Conservation (phyloP, 75 land plant species). For the Cryptomeria japonica region DNA sequence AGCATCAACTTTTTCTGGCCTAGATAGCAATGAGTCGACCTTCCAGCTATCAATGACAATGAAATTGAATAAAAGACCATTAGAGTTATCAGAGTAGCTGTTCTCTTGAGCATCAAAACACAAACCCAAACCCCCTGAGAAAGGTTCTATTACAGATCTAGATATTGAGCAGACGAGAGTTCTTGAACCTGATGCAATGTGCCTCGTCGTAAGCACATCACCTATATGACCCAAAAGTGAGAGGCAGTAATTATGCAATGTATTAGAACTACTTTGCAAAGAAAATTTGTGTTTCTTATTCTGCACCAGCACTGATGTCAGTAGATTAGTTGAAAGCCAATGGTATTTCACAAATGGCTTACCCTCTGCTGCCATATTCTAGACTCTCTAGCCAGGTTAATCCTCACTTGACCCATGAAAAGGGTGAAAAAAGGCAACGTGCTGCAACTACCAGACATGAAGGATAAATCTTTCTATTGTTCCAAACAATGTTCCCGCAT, state of each 20-base stretch:
- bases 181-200: not conserved
- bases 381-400: not conserved
- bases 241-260: conserved; percentile 8
- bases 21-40: not conserved
- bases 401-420: conserved; percentile 6
- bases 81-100: conserved; percentile 2
- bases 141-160: not conserved
- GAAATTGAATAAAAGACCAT: not conserved
- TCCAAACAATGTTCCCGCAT: conserved; percentile 1
- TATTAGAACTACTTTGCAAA: not conserved
- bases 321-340: not conserved
- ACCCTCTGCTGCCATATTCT: conserved; percentile 8
- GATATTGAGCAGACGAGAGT: not conserved
- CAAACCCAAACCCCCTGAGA: not conserved
- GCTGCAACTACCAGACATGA: conserved; percentile 11
- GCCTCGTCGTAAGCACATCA: not conserved
- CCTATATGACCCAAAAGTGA: not conserved
- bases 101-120: not conserved
- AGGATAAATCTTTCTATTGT: not conserved
- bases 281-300: not conserved
- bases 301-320: not conserved
- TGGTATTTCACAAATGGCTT: conserved; percentile 1
- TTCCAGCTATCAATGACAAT: not conserved
- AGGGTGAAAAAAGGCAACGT: not conserved
- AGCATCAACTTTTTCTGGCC: not conserved